Evolutionary conservation across 345 rosid species (phyloP).

Genomic region (Sisymbrium altissimum): DNA sequence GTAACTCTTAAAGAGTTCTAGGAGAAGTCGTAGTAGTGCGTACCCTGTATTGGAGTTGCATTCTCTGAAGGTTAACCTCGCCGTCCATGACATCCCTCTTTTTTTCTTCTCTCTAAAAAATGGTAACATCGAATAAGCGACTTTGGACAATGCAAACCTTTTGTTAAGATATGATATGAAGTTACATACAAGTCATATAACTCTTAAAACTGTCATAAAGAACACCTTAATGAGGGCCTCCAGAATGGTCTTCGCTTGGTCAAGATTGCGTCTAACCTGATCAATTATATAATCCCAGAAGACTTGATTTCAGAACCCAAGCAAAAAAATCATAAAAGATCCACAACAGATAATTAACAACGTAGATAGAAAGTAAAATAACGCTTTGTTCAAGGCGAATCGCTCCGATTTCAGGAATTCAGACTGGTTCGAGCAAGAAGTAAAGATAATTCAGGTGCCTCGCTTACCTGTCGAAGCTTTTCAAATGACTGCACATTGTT

Average conservation of each 20-base stretch:
- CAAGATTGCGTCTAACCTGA: slow-evolving; percentile 98
- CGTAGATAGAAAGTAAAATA: neutral
- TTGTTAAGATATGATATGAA: slow-evolving; percentile 11
- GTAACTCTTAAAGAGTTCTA: neutral
- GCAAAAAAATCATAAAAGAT: neutral
- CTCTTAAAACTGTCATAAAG: slow-evolving; percentile 24
- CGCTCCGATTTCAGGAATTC: neutral
- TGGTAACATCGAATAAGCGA: slow-evolving; percentile 12
- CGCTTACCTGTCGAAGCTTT: slow-evolving; percentile 91
- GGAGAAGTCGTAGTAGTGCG: neutral
- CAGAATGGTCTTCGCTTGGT: slow-evolving; percentile 85
- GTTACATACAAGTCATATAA: slow-evolving; percentile 27
- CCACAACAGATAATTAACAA: neutral
- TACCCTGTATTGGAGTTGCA: slow-evolving; percentile 91
- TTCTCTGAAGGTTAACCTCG: slow-evolving; percentile 87
- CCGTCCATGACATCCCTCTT: slow-evolving; percentile 85
- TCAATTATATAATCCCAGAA: neutral
- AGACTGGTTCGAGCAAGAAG: neutral
- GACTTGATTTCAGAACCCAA: slow-evolving; percentile 1
- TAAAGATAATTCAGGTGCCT: neutral
- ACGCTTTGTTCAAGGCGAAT: neutral
- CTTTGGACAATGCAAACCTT: neutral
- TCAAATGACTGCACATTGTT: slow-evolving; percentile 98
- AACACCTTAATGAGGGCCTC: slow-evolving; percentile 88
- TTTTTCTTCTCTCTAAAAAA: slow-evolving; percentile 85